Conservation (phyloP, 2,329 filamentous ascomycete genomes). For the Coniochaeta pulveracea region DNA sequence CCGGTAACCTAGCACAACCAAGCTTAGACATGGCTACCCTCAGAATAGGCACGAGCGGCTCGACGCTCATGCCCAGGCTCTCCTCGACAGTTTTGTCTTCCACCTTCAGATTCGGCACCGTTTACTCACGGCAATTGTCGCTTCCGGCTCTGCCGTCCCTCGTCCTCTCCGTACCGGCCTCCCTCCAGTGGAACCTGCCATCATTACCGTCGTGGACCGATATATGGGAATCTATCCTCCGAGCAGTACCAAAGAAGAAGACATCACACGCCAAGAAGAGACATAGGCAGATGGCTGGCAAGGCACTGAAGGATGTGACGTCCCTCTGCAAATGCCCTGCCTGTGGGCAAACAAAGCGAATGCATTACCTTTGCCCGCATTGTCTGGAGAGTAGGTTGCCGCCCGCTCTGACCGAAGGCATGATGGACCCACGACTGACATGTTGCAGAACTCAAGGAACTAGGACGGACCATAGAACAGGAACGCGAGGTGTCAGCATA, state of each 20-base stretch:
- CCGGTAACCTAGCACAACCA: neutral
- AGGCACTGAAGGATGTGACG: constrained; percentile 84
- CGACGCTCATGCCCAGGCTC: constrained; percentile 11
- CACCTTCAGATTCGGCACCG: constrained; percentile 2
- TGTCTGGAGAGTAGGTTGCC: constrained; percentile 65
- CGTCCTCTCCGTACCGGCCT: constrained; percentile 15
- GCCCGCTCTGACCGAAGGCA: neutral
- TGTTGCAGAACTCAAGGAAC: constrained; percentile 6
- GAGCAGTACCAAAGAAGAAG: constrained; percentile 97
- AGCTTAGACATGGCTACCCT: constrained; percentile 6
- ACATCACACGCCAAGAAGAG: constrained; percentile 94
- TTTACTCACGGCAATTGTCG: constrained; percentile 10
- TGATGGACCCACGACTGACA: constrained; percentile 6
- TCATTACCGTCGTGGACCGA: constrained; percentile 59
- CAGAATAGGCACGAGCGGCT: constrained; percentile 11
- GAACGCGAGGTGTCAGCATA: too few relatives aligned
- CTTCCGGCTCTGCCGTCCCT: constrained; percentile 14
- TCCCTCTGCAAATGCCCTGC: constrained; percentile 79
- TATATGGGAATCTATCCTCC: constrained; percentile 86
- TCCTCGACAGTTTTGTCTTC: constrained; percentile 10
- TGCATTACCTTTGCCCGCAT: constrained; percentile 78
- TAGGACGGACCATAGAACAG: neutral
- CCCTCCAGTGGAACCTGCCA: constrained; percentile 41
- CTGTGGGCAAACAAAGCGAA: constrained; percentile 78
- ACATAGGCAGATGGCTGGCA: constrained; percentile 88